Conservation (phyloP, 148 eudicot species). For the Cornus kousa region DNA sequence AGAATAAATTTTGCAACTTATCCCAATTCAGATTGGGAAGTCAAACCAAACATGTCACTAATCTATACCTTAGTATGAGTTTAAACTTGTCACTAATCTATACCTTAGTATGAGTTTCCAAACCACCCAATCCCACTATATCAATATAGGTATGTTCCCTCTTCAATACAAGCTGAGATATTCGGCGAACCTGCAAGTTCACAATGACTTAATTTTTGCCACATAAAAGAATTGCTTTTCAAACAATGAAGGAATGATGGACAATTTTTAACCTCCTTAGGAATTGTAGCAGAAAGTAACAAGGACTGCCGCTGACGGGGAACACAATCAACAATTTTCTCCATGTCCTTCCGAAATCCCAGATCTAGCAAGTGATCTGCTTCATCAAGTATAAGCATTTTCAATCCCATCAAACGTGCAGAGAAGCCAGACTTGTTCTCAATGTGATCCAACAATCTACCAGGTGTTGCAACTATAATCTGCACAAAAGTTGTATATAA, state of each 20-base stretch:
- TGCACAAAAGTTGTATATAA: slow-evolving; percentile 21
- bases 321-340: slow-evolving; percentile 85
- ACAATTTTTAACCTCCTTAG: slow-evolving; percentile 66
- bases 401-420: slow-evolving; percentile 73
- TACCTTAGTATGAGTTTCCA: slow-evolving; percentile 75
- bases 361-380: slow-evolving; percentile 85
- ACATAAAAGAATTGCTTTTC: neutral
- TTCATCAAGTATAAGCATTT: slow-evolving; percentile 91
- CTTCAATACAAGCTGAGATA: slow-evolving; percentile 87
- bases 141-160: slow-evolving; percentile 81
- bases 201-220: slow-evolving; percentile 6
- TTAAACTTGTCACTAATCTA: slow-evolving; percentile 17
- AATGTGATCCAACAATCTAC: slow-evolving; percentile 91
- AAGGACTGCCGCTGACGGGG: slow-evolving; percentile 88
- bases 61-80: slow-evolving; percentile 58
- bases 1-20: neutral
- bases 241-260: slow-evolving; percentile 11
- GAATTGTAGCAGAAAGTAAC: slow-evolving; percentile 83
- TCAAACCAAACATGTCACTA: neutral
- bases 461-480: slow-evolving; percentile 96
- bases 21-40: too few relatives aligned
- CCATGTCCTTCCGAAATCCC: slow-evolving; percentile 87
- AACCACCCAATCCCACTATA: slow-evolving; percentile 56
- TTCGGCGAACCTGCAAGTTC: slow-evolving; percentile 71
- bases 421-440: slow-evolving; percentile 82